These are phyloP conservation scores for Corchorus capsularis DNA, from an alignment of 345 rosid species.

Conservation along the genomic window DNA sequence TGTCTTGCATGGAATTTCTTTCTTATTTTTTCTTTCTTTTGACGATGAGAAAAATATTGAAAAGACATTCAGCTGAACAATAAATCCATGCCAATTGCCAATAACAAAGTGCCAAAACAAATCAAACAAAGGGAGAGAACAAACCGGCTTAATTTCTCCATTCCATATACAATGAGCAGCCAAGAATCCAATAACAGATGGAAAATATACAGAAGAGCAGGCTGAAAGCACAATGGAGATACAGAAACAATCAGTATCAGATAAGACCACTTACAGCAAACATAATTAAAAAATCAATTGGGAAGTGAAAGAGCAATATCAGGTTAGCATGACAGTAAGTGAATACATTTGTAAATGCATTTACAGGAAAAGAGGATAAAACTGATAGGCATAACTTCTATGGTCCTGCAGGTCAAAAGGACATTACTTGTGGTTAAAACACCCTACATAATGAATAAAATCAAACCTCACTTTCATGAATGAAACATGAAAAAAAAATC, in stretches of 20 bases:
- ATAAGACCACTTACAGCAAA: neutral
- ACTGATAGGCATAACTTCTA: too few relatives aligned
- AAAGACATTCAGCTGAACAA: neutral
- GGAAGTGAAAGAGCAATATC: neutral
- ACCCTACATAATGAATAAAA: too few relatives aligned
- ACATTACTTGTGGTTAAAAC: too few relatives aligned
- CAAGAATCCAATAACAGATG: constrained; percentile 88
- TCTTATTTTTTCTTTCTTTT: too few relatives aligned
- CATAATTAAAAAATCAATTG: neutral
- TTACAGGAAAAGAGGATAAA: neutral
- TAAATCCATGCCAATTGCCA: neutral
- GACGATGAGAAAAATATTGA: neutral
- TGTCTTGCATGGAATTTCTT: neutral
- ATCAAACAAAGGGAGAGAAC: constrained; percentile 25
- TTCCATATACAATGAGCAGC: constrained; percentile 90
- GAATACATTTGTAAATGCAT: neutral
- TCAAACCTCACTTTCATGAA: too few relatives aligned
- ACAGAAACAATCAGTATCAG: neutral
- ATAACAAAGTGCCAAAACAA: neutral
- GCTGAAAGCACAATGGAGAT: constrained; percentile 49
- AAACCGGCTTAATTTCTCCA: constrained; percentile 93
- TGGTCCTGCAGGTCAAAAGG: too few relatives aligned
- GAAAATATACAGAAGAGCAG: constrained; percentile 94
- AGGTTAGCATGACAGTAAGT: neutral
- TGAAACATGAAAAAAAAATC: too few relatives aligned